Conservation (phyloP, 1,284 basidiomycete genomes). For the Cryptococcus maquisensis region DNA sequence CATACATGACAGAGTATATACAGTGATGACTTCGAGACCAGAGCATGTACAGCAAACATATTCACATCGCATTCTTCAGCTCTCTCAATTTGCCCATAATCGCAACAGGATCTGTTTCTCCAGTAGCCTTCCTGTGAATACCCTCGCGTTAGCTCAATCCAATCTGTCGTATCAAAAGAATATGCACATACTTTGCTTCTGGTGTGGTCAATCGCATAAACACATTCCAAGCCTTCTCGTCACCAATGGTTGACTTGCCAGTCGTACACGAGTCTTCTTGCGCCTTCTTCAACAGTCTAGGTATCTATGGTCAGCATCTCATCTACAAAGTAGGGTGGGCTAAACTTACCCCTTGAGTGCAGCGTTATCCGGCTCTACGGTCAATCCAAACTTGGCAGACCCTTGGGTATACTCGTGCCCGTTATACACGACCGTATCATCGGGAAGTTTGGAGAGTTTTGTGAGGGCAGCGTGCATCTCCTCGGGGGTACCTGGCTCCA, state of each 20-base stretch:
- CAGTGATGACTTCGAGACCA: too few species aligned
- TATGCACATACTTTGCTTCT: constrained; percentile 36
- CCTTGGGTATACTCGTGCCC: constrained; percentile 88
- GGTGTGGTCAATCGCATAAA: constrained; percentile 49
- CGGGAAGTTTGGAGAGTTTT: constrained; percentile 70
- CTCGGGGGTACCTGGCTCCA: constrained; percentile 59
- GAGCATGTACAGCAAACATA: neutral
- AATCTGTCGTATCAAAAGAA: neutral
- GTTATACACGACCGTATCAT: constrained; percentile 76
- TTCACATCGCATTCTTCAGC: constrained; percentile 71
- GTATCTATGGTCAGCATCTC: neutral
- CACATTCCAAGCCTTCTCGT: constrained; percentile 54
- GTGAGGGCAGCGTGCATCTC: constrained; percentile 81
- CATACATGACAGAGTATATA: too few species aligned
- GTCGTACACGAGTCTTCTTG: constrained; percentile 43
- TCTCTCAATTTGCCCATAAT: constrained; percentile 72
- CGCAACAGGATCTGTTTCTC: constrained; percentile 50
- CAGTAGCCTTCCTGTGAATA: constrained; percentile 52
- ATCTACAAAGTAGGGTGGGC: neutral
- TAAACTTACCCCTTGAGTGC: constrained; percentile 36
- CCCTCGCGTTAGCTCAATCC: neutral
- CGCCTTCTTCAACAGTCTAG: constrained; percentile 35
- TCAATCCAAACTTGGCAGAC: constrained; percentile 51
- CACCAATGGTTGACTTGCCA: constrained; percentile 52
- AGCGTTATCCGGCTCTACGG: constrained; percentile 43